Percentiles rank a stretch among this genome's conserved stretches.
These are phyloP conservation scores for Suillus occidentalis DNA, from an alignment of 768 basidiomycete species.

Conservation along the genomic window DNA sequence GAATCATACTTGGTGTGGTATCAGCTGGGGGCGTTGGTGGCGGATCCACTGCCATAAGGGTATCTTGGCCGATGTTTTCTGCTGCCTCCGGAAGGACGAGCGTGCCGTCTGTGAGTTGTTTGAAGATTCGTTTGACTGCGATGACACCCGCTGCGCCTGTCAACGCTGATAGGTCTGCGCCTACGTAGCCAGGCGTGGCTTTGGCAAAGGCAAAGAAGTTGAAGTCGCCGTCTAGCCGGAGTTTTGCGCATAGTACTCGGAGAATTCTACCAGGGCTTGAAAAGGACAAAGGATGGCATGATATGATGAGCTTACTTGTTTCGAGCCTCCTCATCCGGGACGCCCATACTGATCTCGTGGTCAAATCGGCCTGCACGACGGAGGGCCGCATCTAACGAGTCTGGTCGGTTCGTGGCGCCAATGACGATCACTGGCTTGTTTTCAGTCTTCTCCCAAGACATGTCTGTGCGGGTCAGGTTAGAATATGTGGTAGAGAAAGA, in stretches of 20 bases:
- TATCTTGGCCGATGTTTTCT: slow-evolving; percentile 23
- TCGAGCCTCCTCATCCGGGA: slow-evolving; percentile 88
- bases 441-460: slow-evolving; percentile 94
- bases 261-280: slow-evolving; percentile 64
- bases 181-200: slow-evolving; percentile 95
- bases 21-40: slow-evolving; percentile 20
- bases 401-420: slow-evolving; percentile 94
- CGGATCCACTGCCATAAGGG: slow-evolving; percentile 40
- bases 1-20: slow-evolving; percentile 20
- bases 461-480: slow-evolving; percentile 52
- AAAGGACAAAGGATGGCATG: not conserved
- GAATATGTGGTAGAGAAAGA: not conserved
- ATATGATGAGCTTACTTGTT: slow-evolving; percentile 65
- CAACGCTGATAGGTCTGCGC: slow-evolving; percentile 88
- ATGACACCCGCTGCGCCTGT: slow-evolving; percentile 94
- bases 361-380: slow-evolving; percentile 94
- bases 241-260: slow-evolving; percentile 77
- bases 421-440: slow-evolving; percentile 93
- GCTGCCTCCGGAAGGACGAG: slow-evolving; percentile 50
- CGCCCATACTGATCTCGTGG: slow-evolving; percentile 96
- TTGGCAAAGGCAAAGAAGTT: slow-evolving; percentile 85
- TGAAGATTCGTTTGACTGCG: slow-evolving; percentile 95
- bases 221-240: slow-evolving; percentile 85
- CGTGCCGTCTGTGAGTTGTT: slow-evolving; percentile 67
- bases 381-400: slow-evolving; percentile 91